Percentiles rank a stretch among this genome's conserved stretches.
Evolutionary conservation across 495 filamentous ascomycete species (phyloP).

Genomic region (Xylaria castorea): DNA sequence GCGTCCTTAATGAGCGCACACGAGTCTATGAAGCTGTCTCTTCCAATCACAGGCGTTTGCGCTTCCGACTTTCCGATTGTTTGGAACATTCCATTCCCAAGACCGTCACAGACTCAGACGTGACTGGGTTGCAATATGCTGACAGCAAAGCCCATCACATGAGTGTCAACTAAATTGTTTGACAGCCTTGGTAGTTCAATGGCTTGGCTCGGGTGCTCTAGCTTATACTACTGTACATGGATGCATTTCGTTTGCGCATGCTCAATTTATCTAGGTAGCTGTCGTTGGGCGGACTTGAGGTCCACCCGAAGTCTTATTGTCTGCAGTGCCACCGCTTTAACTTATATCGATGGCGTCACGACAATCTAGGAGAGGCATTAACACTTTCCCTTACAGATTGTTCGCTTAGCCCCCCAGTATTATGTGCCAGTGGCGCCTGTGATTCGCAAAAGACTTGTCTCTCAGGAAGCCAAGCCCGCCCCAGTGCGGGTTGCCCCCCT

Average conservation of each 20-base stretch:
- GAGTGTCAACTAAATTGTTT: slow-evolving; percentile 5
- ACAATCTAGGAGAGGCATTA: slow-evolving; percentile 17
- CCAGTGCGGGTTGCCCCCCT: slow-evolving; percentile 7
- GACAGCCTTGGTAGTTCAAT: not conserved
- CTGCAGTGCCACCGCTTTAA: slow-evolving; percentile 15
- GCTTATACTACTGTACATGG: not conserved
- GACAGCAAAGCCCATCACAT: slow-evolving; percentile 15
- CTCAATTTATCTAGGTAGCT: not conserved
- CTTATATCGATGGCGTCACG: slow-evolving; percentile 24
- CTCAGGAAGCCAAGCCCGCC: slow-evolving; percentile 15
- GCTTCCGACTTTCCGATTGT: slow-evolving; percentile 12
- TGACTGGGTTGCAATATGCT: slow-evolving; percentile 3
- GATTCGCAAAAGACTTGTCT: slow-evolving; percentile 2
- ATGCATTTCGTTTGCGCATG: not conserved
- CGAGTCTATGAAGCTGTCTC: not conserved
- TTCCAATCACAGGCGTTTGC: not conserved
- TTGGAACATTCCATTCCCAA: slow-evolving; percentile 15
- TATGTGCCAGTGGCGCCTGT: slow-evolving; percentile 9
- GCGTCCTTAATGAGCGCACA: not conserved
- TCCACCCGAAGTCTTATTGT: slow-evolving; percentile 20
- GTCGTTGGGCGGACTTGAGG: slow-evolving; percentile 12
- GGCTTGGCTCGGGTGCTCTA: slow-evolving; percentile 12
- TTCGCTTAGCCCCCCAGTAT: not conserved
- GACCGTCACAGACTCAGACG: not conserved
- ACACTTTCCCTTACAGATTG: not conserved